Conservation (phyloP, 78 protist species). For the Dictyostelium intermedium region DNA sequence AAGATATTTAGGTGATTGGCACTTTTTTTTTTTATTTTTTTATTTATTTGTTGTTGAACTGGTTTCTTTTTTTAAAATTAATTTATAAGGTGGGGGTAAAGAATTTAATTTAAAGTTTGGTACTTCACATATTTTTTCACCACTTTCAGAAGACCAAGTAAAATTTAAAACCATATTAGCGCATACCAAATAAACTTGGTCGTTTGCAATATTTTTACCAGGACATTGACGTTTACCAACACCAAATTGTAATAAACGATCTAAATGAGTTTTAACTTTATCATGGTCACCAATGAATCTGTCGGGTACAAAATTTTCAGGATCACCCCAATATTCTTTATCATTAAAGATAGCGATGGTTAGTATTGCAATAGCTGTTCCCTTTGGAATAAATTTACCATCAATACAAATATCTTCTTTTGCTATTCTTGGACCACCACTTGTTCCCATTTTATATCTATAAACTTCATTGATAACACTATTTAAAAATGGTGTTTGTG, state of each 20-base stretch:
- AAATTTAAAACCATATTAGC: slow-evolving; percentile 14
- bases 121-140: neutral
- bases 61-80: neutral
- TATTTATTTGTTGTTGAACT: no score
- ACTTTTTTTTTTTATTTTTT: no score
- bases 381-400: slow-evolving; percentile 7
- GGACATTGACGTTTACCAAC: slow-evolving; percentile 19
- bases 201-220: slow-evolving; percentile 15
- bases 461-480: slow-evolving; percentile 23
- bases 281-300: slow-evolving; percentile 3
- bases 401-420: neutral
- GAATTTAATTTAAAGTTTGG: neutral
- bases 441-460: neutral
- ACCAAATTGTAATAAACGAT: slow-evolving; percentile 14
- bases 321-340: slow-evolving; percentile 4
- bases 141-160: neutral
- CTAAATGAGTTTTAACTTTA: neutral
- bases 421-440: neutral
- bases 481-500: neutral
- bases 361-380: neutral
- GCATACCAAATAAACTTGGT: slow-evolving; percentile 7
- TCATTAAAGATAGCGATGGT: neutral
- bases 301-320: slow-evolving; percentile 28
- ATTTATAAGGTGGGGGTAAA: neutral
- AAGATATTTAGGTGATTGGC: no score